Evolutionary conservation across 2,329 filamentous ascomycete species (phyloP), one percentile per base, ranked within the genome.

Genomic region (Paecilomyces sp.): DNA sequence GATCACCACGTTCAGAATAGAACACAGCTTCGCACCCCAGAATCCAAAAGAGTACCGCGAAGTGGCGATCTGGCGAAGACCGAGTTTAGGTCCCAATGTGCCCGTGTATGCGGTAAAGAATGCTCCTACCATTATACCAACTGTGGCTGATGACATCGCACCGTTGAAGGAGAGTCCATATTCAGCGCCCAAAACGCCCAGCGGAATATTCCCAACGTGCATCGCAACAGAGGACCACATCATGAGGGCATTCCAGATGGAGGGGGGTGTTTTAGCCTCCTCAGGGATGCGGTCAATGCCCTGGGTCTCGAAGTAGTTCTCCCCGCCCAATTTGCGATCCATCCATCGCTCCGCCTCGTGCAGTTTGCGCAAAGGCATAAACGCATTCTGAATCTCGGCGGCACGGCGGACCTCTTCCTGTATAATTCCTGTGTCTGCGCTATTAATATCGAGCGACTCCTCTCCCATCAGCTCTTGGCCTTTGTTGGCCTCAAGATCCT

Each of bases 241-340:
- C 54, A 78, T 72, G 61, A 79, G 79, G 64, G 76, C 74, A 62
- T 77, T 77, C 55, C 69, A 50, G 31, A 75, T 70, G 58, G 76
- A 78, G 4, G 77, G 76, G 47, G 77, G 73, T 18, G 68, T 69
- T 62, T 76, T 76, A 57, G 77, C 71, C 54, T 80, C 76, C 58
- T 79, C 75, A 1, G 73, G 74, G 11, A 79, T 79, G 8, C 78
- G 74, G 59, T 80, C 77, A 31, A 81, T 76, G 24, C 79, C 79
- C 61, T 79, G 76, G 3, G 76, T 78, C 64, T 81, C 79, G 55
- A 81, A 75, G 24, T 77, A 77, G 60, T 80, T 68, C 64, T 77
- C 79, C 53, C 67, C 67, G 64, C 80, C 79, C 54, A 81, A 70
- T 65, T 71, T 71, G 52, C 74, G 70, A 62, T 80, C 79, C n/a